Evolutionary conservation across 306 rosid genomes (phyloP).

Genomic region (Mucuna pruriens): DNA sequence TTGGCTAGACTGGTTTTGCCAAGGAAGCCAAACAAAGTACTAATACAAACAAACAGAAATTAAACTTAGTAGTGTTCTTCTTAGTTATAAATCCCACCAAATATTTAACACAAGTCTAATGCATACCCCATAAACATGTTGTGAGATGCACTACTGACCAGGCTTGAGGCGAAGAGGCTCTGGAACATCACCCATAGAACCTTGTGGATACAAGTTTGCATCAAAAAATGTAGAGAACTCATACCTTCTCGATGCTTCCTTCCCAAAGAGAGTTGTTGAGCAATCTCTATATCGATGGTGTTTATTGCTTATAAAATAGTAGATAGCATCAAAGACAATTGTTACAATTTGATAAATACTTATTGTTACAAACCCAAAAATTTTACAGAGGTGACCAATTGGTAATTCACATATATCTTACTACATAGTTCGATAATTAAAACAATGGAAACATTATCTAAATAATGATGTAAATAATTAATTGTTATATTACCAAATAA

Average conservation of each 20-base stretch:
- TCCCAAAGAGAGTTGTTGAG: conserved; percentile 77
- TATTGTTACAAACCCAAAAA: neutral
- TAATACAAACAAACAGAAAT: no score
- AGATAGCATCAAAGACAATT: neutral
- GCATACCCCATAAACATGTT: no score
- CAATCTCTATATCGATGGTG: conserved; percentile 81
- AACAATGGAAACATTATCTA: neutral
- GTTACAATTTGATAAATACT: no score
- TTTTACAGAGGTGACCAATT: neutral
- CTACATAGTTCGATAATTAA: no score
- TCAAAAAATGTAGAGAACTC: conserved; percentile 80
- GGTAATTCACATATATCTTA: no score
- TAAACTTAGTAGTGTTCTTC: no score
- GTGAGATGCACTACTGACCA: no score
- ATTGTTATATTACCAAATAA: neutral
- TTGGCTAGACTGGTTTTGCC: conserved; percentile 91
- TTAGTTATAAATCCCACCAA: no score
- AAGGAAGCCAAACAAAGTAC: conserved; percentile 97
- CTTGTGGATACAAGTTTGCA: conserved; percentile 65
- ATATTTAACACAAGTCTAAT: no score
- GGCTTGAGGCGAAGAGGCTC: no score
- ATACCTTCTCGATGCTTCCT: conserved; percentile 89
- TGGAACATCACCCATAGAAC: no score
- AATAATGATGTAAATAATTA: neutral
- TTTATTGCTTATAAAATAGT: conserved; percentile 67